Conservation (phyloP, 768 basidiomycete species). For the Exidia glandulosa region DNA sequence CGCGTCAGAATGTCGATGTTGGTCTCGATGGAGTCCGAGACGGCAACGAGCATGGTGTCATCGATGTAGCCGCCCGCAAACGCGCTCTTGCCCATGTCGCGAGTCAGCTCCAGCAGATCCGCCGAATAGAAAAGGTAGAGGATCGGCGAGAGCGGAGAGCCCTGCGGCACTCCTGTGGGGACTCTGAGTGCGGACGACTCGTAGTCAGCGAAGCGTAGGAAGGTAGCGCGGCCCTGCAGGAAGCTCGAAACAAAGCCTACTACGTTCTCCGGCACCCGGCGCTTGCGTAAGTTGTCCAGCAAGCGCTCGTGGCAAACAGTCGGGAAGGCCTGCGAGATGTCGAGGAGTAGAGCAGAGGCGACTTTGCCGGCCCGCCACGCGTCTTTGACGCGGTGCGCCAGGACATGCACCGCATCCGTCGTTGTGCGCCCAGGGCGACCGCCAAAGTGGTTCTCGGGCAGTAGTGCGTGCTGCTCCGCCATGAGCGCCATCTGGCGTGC, state of each 20-base stretch:
- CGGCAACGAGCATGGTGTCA: no score
- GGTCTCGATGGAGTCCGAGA: no score
- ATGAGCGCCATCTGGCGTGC: constrained; percentile 16
- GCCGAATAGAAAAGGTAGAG: no score
- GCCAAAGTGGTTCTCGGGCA: constrained; percentile 28
- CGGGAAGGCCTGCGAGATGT: constrained; percentile 35
- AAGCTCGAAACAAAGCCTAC: background rate
- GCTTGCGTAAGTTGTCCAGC: constrained; percentile 9
- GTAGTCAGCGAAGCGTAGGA: background rate
- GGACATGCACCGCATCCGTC: constrained; percentile 24
- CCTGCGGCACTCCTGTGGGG: no score
- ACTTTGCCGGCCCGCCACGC: constrained; percentile 23
- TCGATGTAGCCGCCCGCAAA: no score
- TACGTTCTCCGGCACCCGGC: background rate
- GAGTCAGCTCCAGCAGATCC: no score
- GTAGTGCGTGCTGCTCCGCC: constrained; percentile 19
- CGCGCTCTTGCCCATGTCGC: no score
- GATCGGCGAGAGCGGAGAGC: no score
- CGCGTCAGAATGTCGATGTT: no score
- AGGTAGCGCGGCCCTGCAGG: background rate
- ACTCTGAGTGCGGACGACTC: no score
- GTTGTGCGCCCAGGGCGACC: constrained; percentile 28
- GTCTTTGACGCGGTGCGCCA: constrained; percentile 1
- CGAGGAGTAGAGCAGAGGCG: constrained; percentile 26
- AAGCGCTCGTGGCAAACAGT: no score